Base-by-base conservation (phyloP, 352 stramenopile species). In the Phytophthora colocasiae region DNA sequence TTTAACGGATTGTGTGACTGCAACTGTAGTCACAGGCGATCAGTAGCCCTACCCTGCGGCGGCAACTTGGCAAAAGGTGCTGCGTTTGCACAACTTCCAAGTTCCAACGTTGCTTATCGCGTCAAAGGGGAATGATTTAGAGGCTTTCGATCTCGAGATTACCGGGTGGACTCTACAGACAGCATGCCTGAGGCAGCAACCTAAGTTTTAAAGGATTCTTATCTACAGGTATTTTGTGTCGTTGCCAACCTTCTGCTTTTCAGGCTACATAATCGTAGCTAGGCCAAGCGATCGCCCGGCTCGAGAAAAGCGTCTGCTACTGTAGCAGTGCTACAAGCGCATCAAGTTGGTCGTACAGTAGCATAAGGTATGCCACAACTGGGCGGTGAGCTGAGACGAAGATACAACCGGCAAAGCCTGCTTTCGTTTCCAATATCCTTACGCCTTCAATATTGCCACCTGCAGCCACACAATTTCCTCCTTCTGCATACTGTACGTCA, bases 11-110 rank as follows among this genome's bases (percentile, higher is more conserved):
- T 69, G 62, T 69, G 54, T 65, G 53, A 65, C 29, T 58, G 53
- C 54, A 58, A 69, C 62, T 65, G 54, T 69, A 59, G 62, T 69
- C 62, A 69, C 54, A 51, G 40, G 34, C 45, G 54, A 36, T 3
- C 32, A 62, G 59, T 24, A 62, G 34, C 41, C 38, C 7, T 43
- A 10, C 38, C 15, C 38, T 17, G 38, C 14, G 17, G 50, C 26
- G 9, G 19, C 48, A 40, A 26, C 0, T 22, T 31, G 47, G 11
- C 19, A 52, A 17, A 7, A 34, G 31, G 31, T 34, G 31, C 31
- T 36, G 31, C 31, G 31, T 36, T 36, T 7, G 29, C 29, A 9
- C 7, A 34, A 34, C 29, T 10, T 10, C 10, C 7, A 34, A 34
- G 5, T 10, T 10, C 10, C 7, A 34, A 34, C 4, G 29, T 34